A percentile compares a stretch with the other conserved stretches of the same genome.
phyloP scores from a whole-genome alignment of 345 rosid species.

The Acer saccharum region DNA sequence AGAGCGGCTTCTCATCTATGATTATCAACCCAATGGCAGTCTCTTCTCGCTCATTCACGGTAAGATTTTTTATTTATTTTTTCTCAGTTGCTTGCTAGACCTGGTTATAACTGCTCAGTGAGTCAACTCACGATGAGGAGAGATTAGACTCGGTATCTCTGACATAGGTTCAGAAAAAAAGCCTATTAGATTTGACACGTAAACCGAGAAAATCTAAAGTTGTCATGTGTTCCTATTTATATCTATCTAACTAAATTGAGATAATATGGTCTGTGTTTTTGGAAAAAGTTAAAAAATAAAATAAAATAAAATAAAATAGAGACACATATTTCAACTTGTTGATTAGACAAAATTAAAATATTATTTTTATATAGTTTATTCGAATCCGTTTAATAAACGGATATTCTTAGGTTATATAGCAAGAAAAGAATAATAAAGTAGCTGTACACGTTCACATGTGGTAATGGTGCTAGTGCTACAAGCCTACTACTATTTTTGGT shows the following conservation, averaged over 20 bases:
- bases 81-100: neutral
- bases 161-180: neutral
- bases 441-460: neutral
- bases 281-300: no score
- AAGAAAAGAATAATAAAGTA: no score
- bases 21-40: constrained; percentile 93
- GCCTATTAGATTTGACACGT: neutral
- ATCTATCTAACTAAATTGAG: no score
- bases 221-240: no score
- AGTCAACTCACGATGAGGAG: neutral
- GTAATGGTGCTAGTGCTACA: neutral
- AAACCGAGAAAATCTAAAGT: neutral
- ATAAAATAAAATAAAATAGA: no score
- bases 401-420: no score
- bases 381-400: no score
- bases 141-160: constrained; percentile 9
- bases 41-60: constrained; percentile 87
- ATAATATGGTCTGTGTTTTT: no score
- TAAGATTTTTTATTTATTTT: constrained; percentile 1
- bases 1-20: constrained; percentile 81
- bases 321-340: no score
- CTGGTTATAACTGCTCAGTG: neutral
- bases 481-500: neutral
- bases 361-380: no score
- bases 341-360: no score